Base-by-base conservation (phyloP, 2,329 filamentous ascomycete genomes). In the Aspergillus pseudoviridinutans region DNA sequence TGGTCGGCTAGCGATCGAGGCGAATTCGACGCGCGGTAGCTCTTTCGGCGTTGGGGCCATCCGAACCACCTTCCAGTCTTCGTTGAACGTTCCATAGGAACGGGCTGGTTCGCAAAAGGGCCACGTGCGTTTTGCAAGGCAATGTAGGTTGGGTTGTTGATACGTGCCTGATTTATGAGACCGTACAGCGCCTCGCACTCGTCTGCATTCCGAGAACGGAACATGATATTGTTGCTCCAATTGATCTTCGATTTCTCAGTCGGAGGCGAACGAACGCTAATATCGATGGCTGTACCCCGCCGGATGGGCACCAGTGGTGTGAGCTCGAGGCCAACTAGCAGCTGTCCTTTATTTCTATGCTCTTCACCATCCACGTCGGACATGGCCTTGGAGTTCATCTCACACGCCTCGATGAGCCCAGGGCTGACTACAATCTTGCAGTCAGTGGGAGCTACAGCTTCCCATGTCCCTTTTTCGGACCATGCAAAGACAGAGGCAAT, bases 61-160 rank as follows among this genome's bases (percentile, higher is more conserved):
- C 79, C 74, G 60, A 80, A 79, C 70, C 76, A 76, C 50, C 74
- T 72, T 46, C 72, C 70, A 42, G 70, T 66, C 54, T 75, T 76
- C 22, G 67, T 71, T 9, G 74, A 70, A 27, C 78, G 78, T 54
- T 82, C 82, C 69, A 84, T 67, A 27, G 68, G 64, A 7, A 60
- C 82, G 76, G 42, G 84, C 76, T 62, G 85, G 84, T 63, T 84
- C 80, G 61, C 85, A 80, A 75, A 64, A 77, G 82, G 66, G 58
- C 72, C 80, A 59, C 91, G 78, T 81, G 95, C 77, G 78, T 89
- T 82, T 80, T 91, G 83, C 79, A 92, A 64, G 73, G 87, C 71
- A 79, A 90, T 92, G 76, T 93, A 97, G 55, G 92, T 93, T 54
- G 91, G 88, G 71, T 97, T 97, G 76, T 96, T 91, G 71, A 96